A percentile compares a stretch with the other conserved stretches of the same genome.
phyloP scores from a whole-genome alignment of 2,329 filamentous ascomycete genomes.

The Hortaea werneckii region DNA sequence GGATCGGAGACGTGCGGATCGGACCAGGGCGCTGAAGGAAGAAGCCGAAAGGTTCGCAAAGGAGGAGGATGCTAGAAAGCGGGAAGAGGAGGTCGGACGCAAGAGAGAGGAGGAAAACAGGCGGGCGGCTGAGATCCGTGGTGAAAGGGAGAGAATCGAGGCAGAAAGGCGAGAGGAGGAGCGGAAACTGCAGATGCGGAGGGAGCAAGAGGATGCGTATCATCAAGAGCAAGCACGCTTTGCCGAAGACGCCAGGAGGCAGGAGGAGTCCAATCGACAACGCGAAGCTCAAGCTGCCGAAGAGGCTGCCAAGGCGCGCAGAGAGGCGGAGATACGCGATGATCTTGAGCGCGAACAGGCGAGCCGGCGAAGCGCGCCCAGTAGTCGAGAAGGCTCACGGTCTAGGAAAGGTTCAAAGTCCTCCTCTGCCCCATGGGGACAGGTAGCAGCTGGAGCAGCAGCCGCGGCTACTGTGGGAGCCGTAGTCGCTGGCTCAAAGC shows the following conservation, averaged over 20 bases:
- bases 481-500: constrained; percentile 16
- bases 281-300: constrained; percentile 4
- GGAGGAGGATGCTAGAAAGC: constrained; percentile 12
- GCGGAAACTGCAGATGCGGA: constrained; percentile 3
- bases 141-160: constrained; percentile 3
- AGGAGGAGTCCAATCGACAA: constrained; percentile 4
- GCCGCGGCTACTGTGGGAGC: constrained; percentile 22
- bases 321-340: constrained; percentile 12
- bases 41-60: constrained; percentile 20
- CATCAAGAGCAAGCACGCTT: constrained; percentile 3
- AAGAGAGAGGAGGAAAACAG: constrained; percentile 20
- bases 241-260: constrained; percentile 2
- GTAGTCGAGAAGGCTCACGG: neutral
- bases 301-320: constrained; percentile 3
- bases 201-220: constrained; percentile 5
- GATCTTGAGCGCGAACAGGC: constrained; percentile 5
- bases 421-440: constrained; percentile 18
- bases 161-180: constrained; percentile 5
- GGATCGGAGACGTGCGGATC: constrained; percentile 21
- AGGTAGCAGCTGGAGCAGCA: constrained; percentile 27
- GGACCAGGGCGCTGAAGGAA: constrained; percentile 24
- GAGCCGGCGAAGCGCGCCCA: constrained; percentile 4
- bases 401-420: neutral
- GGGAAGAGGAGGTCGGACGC: constrained; percentile 17
- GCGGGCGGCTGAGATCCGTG: constrained; percentile 5